phyloP scores from a whole-genome alignment of 768 basidiomycete species.

The Suillus variegatus region DNA sequence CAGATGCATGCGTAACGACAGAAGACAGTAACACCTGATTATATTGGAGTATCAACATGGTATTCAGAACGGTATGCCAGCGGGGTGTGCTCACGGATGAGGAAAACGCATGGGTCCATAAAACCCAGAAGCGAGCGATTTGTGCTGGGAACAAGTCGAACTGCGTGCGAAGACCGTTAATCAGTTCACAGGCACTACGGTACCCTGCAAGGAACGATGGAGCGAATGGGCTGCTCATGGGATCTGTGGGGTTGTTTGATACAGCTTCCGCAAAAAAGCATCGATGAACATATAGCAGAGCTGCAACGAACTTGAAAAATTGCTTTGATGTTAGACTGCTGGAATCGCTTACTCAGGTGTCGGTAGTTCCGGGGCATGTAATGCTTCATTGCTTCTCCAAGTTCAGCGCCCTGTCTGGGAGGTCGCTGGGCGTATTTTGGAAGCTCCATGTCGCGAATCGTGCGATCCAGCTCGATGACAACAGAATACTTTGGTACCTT shows the following conservation, averaged over 20 bases:
- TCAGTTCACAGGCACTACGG: conserved; percentile 61
- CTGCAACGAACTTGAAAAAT: conserved; percentile 32
- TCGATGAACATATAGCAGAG: conserved; percentile 73
- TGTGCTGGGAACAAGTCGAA: conserved; percentile 55
- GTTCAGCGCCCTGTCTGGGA: conserved; percentile 48
- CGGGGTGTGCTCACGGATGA: conserved; percentile 47
- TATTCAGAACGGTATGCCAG: conserved; percentile 1
- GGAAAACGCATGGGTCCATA: conserved; percentile 75
- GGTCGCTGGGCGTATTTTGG: conserved; percentile 60
- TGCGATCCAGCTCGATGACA: conserved; percentile 64
- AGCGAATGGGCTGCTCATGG: conserved; percentile 67
- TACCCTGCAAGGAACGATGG: conserved; percentile 71
- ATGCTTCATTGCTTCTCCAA: conserved; percentile 68
- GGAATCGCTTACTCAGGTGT: conserved; percentile 54
- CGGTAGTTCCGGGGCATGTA: conserved; percentile 78
- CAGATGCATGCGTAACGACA: conserved; percentile 68
- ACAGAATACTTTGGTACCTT: conserved; percentile 62
- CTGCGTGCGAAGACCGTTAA: conserved; percentile 48
- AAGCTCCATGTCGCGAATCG: conserved; percentile 66
- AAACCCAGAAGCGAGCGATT: conserved; percentile 67
- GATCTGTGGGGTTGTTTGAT: conserved; percentile 61
- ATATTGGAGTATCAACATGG: conserved; percentile 3
- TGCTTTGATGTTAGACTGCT: not conserved
- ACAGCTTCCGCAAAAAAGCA: conserved; percentile 78
- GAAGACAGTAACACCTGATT: conserved; percentile 73